Evolutionary conservation across 495 filamentous ascomycete genomes (phyloP).

Genomic region (Aspergillus sclerotiicarbonarius): DNA sequence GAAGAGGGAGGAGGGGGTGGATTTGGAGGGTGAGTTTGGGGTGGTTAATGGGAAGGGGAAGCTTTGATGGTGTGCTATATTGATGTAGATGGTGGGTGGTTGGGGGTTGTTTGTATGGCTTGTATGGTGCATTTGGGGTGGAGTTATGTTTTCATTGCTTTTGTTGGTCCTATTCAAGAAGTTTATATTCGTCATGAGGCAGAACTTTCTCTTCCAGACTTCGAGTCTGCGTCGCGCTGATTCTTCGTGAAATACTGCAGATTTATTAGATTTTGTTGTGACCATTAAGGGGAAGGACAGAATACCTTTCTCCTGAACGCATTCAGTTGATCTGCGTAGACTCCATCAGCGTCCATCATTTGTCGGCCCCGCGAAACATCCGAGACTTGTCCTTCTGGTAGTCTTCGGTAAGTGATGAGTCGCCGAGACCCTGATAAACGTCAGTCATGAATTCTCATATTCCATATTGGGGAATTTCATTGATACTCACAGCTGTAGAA

Average conservation of each 20-base stretch:
- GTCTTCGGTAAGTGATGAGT: slow-evolving; percentile 78
- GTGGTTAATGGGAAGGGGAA: slow-evolving; percentile 20
- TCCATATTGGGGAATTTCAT: slow-evolving; percentile 3
- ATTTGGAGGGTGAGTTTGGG: slow-evolving; percentile 30
- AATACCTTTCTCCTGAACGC: slow-evolving; percentile 64
- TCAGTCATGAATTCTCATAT: background rate
- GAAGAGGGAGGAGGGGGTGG: slow-evolving; percentile 41
- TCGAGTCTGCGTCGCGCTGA: background rate
- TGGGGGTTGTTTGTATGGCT: background rate
- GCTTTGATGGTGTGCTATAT: slow-evolving; percentile 23
- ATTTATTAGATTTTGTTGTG: background rate
- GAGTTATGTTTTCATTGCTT: background rate
- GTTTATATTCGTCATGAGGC: slow-evolving; percentile 1
- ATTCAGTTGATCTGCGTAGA: slow-evolving; percentile 74
- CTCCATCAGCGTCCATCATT: slow-evolving; percentile 38
- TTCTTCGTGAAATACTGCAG: slow-evolving; percentile 15
- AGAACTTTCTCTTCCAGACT: slow-evolving; percentile 1
- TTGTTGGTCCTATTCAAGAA: background rate
- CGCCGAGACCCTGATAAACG: slow-evolving; percentile 68
- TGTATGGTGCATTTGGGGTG: background rate
- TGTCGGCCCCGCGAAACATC: slow-evolving; percentile 34
- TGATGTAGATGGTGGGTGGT: background rate
- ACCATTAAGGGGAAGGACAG: background rate
- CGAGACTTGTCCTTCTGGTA: slow-evolving; percentile 59
- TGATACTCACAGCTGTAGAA: slow-evolving; percentile 78